These are phyloP conservation scores for Paraphoma chrysanthemicola DNA, from an alignment of 2,329 filamentous ascomycete species.

Conservation along the genomic window DNA sequence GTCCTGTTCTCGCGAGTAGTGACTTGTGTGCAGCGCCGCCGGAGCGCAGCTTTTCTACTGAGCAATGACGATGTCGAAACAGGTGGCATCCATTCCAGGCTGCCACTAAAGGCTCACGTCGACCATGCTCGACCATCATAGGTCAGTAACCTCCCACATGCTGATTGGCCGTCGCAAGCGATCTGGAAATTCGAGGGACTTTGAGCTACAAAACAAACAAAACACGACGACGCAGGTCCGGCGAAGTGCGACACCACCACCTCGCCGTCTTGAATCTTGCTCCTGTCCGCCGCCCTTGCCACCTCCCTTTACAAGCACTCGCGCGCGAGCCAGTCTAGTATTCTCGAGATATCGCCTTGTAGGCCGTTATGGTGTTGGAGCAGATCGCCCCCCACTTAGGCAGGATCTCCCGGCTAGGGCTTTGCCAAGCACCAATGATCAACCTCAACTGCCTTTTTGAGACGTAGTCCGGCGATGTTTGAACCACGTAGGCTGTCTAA, in stretches of 20 bases:
- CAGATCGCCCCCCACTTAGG: constrained; percentile 1
- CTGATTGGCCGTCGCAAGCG: neutral
- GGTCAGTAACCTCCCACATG: neutral
- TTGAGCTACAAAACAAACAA: neutral
- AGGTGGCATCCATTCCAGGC: neutral
- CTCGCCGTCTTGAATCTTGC: neutral
- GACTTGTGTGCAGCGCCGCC: too few relatives aligned
- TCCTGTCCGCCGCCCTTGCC: neutral
- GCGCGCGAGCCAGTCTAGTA: neutral
- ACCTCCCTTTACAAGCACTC: constrained; percentile 5
- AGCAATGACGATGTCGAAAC: neutral
- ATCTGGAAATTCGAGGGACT: too few relatives aligned
- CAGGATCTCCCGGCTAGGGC: constrained; percentile 2
- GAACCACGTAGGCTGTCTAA: neutral
- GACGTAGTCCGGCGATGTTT: neutral
- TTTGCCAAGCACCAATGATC: constrained; percentile 7
- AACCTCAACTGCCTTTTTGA: constrained; percentile 5
- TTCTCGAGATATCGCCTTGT: neutral
- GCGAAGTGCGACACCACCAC: neutral
- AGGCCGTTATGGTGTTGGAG: constrained; percentile 1
- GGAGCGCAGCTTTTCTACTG: too few relatives aligned
- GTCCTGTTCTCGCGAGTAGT: neutral
- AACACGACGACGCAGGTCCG: neutral
- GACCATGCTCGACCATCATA: neutral
- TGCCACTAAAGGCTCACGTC: neutral